Evolutionary conservation across 2,329 filamentous ascomycete species (phyloP).

Genomic region (Verticillium nubilum): DNA sequence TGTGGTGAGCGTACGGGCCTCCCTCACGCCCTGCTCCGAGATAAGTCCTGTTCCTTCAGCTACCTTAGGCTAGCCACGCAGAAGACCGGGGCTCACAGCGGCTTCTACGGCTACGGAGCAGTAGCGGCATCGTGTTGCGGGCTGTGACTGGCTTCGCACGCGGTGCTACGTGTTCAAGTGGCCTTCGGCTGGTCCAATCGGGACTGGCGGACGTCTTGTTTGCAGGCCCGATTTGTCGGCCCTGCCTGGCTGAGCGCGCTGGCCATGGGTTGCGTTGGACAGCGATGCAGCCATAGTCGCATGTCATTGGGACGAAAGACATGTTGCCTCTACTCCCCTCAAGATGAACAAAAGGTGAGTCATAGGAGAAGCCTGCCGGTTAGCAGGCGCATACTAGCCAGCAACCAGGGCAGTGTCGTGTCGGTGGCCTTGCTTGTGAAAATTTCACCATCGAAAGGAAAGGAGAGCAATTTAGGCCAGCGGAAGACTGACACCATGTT

Average conservation of each 20-base stretch:
- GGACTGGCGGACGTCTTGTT: slow-evolving; percentile 10
- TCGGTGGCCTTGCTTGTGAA: slow-evolving; percentile 7
- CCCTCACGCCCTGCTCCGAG: not conserved
- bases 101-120: not conserved
- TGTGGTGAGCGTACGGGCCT: not conserved
- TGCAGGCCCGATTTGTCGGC: slow-evolving; percentile 19
- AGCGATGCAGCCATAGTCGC: slow-evolving; percentile 11
- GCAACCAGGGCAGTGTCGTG: no score
- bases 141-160: not conserved
- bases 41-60: not conserved
- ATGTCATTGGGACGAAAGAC: slow-evolving; percentile 9
- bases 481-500: slow-evolving; percentile 5
- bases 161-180: not conserved
- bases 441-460: slow-evolving; percentile 6
- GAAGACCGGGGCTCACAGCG: not conserved
- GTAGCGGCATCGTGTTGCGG: not conserved
- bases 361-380: slow-evolving; percentile 6
- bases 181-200: not conserved
- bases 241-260: slow-evolving; percentile 19
- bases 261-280: slow-evolving; percentile 16
- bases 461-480: slow-evolving; percentile 10
- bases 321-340: not conserved
- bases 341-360: slow-evolving; percentile 3
- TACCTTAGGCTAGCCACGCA: not conserved
- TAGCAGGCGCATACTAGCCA: not conserved